Base-by-base conservation (phyloP, 2,329 filamentous ascomycete species). In the Penicillium brasilianum region DNA sequence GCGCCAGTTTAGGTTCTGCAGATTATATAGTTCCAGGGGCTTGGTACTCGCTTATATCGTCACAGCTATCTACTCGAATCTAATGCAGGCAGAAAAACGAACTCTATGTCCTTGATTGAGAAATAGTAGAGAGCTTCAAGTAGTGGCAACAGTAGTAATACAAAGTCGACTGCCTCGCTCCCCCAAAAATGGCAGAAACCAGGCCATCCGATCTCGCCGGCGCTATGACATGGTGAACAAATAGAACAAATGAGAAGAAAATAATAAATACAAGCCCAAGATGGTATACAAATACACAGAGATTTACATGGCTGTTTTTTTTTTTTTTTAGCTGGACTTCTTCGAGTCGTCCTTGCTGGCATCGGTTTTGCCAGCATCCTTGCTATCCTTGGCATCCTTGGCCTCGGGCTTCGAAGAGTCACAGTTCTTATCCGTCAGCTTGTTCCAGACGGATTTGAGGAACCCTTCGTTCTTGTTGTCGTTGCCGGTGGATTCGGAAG, bases 401-500 rank as follows among this genome's bases (percentile, higher is more conserved):
- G 73, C 67, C 28, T 74, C 66, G 44, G 72, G 65, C 46, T 79
- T 75, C 36, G 62, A 64, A 14, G 66, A 59, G 36, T 69, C 69
- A 18, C 53, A 55, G 55, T 71, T 72, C 66, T 78, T 77, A 59
- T 92, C 91, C n/a, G 90, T 96, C 58, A 98, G 78, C 66, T 88
- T 93, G 74, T 97, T 92, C 94, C 94, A 98, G 66, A 96, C 88
- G 44, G 89, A 92, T 81, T 95, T 97, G 62, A 98, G 80, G 73
- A 97, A 97, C 2, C 94, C 92, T 76, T 97, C 93, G 72, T 90
- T 88, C 78, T 90, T 90, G 76, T 94, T 89, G 0, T 83, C 80
- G 28, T 82, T 77, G 32, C 67, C 67, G n/a, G 66, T 51, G 36
- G 62, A 57, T 28, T 56, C 36, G 5, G 71, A 63, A 52, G 57